phyloP scores from a whole-genome alignment of 2,329 filamentous ascomycete species.

The Ophiostoma quercus region DNA sequence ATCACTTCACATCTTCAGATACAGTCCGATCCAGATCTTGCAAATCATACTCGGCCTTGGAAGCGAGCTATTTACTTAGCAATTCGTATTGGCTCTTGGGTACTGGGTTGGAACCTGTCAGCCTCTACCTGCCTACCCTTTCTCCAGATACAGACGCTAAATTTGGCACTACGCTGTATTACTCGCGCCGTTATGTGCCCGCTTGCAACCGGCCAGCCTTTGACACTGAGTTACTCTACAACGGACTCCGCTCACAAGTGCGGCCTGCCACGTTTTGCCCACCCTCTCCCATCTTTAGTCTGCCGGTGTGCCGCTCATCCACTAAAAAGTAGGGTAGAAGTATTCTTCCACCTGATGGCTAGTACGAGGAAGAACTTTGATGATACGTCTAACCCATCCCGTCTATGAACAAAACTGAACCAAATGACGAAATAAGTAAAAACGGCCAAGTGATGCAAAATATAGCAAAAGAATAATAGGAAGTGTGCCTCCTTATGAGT shows the following conservation, averaged over 20 bases:
- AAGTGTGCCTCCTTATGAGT: no score
- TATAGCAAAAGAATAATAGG: no score
- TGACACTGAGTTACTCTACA: background rate
- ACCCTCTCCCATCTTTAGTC: background rate
- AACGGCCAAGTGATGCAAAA: no score
- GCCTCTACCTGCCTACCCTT: background rate
- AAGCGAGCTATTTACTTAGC: background rate
- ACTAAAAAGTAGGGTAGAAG: no score
- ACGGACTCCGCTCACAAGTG: background rate
- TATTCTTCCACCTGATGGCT: background rate
- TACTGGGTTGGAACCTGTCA: background rate
- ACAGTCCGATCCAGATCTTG: background rate
- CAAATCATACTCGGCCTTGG: background rate
- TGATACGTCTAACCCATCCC: background rate
- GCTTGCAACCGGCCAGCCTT: background rate
- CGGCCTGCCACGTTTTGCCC: constrained; percentile 7
- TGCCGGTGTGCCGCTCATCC: background rate
- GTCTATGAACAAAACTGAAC: background rate
- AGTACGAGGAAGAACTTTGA: background rate
- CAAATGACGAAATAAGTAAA: no score
- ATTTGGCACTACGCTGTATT: background rate
- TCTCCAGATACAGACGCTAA: background rate
- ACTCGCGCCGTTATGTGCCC: background rate
- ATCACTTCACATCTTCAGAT: background rate
- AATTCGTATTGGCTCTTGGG: background rate